A percentile compares a stretch with the other conserved stretches of the same genome.
These are phyloP conservation scores for Boechera stricta DNA, from an alignment of 345 rosid genomes.

Conservation along the genomic window DNA sequence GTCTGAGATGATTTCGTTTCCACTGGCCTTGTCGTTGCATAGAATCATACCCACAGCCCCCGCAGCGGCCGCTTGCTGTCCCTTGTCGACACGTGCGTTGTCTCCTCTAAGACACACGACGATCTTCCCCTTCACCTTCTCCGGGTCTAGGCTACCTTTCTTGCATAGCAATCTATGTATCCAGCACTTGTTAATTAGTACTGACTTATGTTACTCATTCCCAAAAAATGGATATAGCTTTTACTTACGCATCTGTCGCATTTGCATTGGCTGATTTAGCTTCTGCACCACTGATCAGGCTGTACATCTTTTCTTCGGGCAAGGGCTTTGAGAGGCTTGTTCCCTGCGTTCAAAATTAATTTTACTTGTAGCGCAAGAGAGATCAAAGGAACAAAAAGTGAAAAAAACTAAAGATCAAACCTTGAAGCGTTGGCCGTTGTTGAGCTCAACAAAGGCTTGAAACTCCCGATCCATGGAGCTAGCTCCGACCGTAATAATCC, in stretches of 20 bases:
- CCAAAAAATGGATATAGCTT: neutral
- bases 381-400: neutral
- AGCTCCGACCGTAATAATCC: constrained; percentile 82
- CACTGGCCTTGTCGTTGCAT: constrained; percentile 57
- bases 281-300: constrained; percentile 55
- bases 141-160: constrained; percentile 56
- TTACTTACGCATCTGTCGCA: constrained; percentile 55
- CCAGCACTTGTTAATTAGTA: constrained; percentile 1
- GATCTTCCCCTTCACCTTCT: constrained; percentile 69
- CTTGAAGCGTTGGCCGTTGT: constrained; percentile 54
- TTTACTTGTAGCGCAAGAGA: constrained; percentile 16
- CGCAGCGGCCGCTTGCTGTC: constrained; percentile 49
- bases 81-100: constrained; percentile 56
- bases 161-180: constrained; percentile 47
- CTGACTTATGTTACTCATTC: neutral
- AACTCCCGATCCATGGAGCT: constrained; percentile 77
- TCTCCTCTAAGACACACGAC: constrained; percentile 62
- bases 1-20: constrained; percentile 58
- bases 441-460: constrained; percentile 52
- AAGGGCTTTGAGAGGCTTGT: constrained; percentile 58
- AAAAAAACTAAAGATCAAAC: constrained; percentile 25
- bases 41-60: constrained; percentile 81
- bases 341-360: constrained; percentile 53
- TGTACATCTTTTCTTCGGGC: constrained; percentile 51
- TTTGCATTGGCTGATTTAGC: constrained; percentile 50